Evolutionary conservation across 495 filamentous ascomycete genomes (phyloP), one percentile per base, ranked within the genome.

Genomic region (Gamarada debralockiae): DNA sequence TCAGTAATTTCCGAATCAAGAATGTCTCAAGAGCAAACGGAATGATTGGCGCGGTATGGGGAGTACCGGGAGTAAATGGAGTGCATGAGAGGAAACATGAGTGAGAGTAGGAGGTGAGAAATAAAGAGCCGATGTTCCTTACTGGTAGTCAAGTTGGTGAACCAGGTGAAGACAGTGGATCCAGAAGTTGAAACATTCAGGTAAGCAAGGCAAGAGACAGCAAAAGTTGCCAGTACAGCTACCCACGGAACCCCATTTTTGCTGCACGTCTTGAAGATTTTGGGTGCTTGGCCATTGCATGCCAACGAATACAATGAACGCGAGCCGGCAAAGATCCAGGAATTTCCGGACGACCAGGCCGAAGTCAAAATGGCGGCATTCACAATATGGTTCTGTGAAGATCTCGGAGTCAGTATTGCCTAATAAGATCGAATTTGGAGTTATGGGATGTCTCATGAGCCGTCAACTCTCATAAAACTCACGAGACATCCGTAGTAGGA

Each of bases 301-400:
- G 86, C 82, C 52, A 88, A 75, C 15, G 80, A 80, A 59, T 87
- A 89, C 3, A 92, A 74, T 31, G 83, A 82, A 12, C 89, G 79
- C 0, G 83, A 86, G 8, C 83, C 86, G 45, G 84, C 89, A 70
- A 89, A 92, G 40, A 91, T 72, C 73, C 87, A 89, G 1, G 87
- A 84, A 59, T 92, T 93, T 37, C 80, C 88, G 0, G 83, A 78
- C 1, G 83, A 87, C 57, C 78, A 79, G 5, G 81, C 84, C 1
- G 82, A 80, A 41, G 77, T 82, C 27, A 90, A 67, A 37, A 90
- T 79, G 33, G 81, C 81, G 5, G 78, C 87, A 65, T 92, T 93
- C 66, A 93, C 82, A 50, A 90, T 82, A 42, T 81, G 78, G n/a
- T n/a, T n/a, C n/a, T n/a, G n/a, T n/a, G n/a, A n/a, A n/a, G n/a